phyloP scores from a whole-genome alignment of 345 rosid species.

The Sapria himalayana region DNA sequence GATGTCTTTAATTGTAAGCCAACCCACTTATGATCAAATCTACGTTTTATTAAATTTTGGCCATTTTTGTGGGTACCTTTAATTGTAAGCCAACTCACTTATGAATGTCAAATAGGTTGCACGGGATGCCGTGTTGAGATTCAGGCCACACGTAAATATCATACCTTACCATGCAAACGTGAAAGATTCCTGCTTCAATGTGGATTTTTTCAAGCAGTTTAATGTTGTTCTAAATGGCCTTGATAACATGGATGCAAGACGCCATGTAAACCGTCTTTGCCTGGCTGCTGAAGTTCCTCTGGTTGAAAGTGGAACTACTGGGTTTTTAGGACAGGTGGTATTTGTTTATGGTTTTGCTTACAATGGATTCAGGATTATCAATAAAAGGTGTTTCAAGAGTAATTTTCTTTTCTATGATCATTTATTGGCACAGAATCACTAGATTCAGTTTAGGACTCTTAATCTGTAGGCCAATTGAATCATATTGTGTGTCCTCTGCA shows the following conservation, averaged over 20 bases:
- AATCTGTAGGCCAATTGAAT: no score
- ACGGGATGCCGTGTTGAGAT: constrained; percentile 81
- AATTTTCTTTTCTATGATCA: no score
- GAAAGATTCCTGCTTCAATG: constrained; percentile 59
- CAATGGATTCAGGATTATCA: no score
- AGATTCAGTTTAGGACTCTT: no score
- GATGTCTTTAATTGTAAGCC: background rate
- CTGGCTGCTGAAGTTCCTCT: constrained; percentile 90
- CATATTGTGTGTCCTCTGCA: no score
- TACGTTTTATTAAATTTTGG: no score
- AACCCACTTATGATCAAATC: constrained; percentile 3
- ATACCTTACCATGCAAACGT: constrained; percentile 82
- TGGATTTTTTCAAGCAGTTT: constrained; percentile 86
- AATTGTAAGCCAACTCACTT: background rate
- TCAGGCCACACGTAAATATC: constrained; percentile 70
- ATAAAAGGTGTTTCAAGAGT: no score
- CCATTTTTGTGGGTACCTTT: background rate
- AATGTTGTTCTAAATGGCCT: constrained; percentile 87
- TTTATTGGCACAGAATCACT: no score
- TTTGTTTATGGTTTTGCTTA: no score
- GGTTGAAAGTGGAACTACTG: constrained; percentile 98
- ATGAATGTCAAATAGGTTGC: constrained; percentile 46
- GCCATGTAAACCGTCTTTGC: constrained; percentile 97
- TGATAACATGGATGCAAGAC: constrained; percentile 90
- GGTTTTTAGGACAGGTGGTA: constrained; percentile 92